Conservation (phyloP, 805 yeast species). For the Candida xyloterini region DNA sequence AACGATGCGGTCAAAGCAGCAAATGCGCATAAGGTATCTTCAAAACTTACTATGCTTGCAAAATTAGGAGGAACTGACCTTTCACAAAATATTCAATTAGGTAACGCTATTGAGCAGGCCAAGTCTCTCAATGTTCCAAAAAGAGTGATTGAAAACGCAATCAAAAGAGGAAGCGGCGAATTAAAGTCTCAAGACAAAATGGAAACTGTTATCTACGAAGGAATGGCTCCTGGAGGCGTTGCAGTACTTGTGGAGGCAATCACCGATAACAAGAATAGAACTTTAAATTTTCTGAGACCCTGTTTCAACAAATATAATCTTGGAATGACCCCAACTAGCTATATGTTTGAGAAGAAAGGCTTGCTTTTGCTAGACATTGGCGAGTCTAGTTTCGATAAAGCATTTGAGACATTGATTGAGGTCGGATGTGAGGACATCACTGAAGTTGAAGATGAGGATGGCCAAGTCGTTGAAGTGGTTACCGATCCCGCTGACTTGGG, state of each 20-base stretch:
- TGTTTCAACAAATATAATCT: constrained; percentile 65
- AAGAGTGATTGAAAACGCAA: constrained; percentile 81
- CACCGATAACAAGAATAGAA: constrained; percentile 85
- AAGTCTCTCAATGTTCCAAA: constrained; percentile 73
- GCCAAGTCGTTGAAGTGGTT: constrained; percentile 43
- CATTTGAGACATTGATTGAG: constrained; percentile 74
- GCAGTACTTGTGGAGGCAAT: constrained; percentile 81
- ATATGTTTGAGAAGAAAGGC: constrained; percentile 77
- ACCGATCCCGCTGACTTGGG: constrained; percentile 67
- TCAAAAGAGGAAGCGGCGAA: constrained; percentile 79
- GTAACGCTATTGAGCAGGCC: constrained; percentile 76
- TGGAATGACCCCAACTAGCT: constrained; percentile 71
- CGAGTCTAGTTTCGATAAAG: constrained; percentile 48
- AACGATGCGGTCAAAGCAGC: constrained; percentile 79
- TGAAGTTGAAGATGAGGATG: constrained; percentile 27
- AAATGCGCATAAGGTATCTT: constrained; percentile 66
- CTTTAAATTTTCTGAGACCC: constrained; percentile 71
- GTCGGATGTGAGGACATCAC: constrained; percentile 73
- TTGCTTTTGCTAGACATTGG: constrained; percentile 53
- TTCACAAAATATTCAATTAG: constrained; percentile 54
- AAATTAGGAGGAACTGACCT: constrained; percentile 71
- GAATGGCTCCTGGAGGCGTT: constrained; percentile 89
- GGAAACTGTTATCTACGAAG: constrained; percentile 73
- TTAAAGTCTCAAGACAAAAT: constrained; percentile 41
- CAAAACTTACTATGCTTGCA: constrained; percentile 72